Conservation (phyloP, 129 eudicot species). For the Flaveria ramosissima region DNA sequence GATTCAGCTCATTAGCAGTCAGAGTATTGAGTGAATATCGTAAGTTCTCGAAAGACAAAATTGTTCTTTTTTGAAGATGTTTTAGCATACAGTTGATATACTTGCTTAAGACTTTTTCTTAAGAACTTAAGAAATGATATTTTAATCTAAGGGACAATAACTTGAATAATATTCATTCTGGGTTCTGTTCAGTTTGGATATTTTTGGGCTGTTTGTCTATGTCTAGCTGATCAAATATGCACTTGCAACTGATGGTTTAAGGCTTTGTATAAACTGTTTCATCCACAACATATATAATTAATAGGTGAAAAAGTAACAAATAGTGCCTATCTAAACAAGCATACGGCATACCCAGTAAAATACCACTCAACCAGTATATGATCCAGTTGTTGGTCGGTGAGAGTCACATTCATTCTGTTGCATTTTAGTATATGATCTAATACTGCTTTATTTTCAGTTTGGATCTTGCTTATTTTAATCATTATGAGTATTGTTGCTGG, state of each 20-base stretch:
- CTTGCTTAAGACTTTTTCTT: not conserved
- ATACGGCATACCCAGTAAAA: too few species aligned
- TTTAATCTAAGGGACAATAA: too few species aligned
- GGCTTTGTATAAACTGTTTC: not conserved
- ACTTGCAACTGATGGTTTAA: not conserved
- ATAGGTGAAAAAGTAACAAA: too few species aligned
- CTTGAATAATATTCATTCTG: too few species aligned
- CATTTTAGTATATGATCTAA: not conserved
- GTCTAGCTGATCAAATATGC: not conserved
- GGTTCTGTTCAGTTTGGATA: too few species aligned
- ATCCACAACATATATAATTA: not conserved
- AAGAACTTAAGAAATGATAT: not conserved
- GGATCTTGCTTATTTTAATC: not conserved
- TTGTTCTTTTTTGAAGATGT: not conserved
- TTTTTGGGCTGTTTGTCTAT: too few species aligned
- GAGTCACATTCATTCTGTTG: not conserved
- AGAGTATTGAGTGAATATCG: slow-evolving; percentile 84
- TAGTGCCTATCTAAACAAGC: too few species aligned
- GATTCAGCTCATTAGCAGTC: slow-evolving; percentile 97
- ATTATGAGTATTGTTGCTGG: not conserved
- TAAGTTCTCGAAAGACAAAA: slow-evolving; percentile 42
- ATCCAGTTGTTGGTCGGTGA: not conserved
- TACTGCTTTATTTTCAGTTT: not conserved
- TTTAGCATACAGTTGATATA: not conserved
- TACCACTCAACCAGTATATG: too few species aligned